These are phyloP conservation scores for Quercus ilex DNA, from an alignment of 306 rosid species.

Conservation along the genomic window DNA sequence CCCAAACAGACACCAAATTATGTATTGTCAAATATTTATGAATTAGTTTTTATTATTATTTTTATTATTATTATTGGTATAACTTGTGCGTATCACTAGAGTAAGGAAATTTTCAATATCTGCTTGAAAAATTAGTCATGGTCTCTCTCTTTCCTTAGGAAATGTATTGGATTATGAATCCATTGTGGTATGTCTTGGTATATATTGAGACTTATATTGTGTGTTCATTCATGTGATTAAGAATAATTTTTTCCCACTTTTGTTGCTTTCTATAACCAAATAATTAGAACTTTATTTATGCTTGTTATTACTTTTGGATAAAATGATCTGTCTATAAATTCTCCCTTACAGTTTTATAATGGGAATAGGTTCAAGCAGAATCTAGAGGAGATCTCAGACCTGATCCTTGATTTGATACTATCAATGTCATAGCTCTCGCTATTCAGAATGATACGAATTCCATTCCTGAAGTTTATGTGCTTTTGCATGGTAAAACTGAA, in stretches of 20 bases:
- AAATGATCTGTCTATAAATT: not conserved
- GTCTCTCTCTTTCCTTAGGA: too few relatives aligned
- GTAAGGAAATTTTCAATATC: too few relatives aligned
- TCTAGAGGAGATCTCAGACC: conserved; percentile 88
- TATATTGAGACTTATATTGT: too few relatives aligned
- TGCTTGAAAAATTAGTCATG: too few relatives aligned
- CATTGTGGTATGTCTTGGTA: too few relatives aligned
- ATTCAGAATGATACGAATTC: not conserved
- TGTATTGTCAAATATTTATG: too few relatives aligned
- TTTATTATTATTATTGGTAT: too few relatives aligned
- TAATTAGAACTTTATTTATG: not conserved
- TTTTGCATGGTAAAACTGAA: conserved; percentile 46
- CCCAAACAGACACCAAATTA: not conserved
- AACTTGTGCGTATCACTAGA: too few relatives aligned
- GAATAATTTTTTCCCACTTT: not conserved
- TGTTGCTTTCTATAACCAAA: not conserved
- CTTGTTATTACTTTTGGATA: not conserved
- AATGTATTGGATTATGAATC: too few relatives aligned
- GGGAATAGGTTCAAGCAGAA: conserved; percentile 72
- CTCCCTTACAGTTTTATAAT: not conserved
- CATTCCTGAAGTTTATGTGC: conserved; percentile 45
- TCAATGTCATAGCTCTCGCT: conserved; percentile 43
- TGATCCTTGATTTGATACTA: conserved; percentile 76
- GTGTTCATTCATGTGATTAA: not conserved
- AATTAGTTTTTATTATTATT: too few relatives aligned